A percentile compares a stretch with the other conserved stretches of the same genome.
These are phyloP conservation scores for Rubus idaeus DNA, from an alignment of 306 rosid species.

Conservation along the genomic window DNA sequence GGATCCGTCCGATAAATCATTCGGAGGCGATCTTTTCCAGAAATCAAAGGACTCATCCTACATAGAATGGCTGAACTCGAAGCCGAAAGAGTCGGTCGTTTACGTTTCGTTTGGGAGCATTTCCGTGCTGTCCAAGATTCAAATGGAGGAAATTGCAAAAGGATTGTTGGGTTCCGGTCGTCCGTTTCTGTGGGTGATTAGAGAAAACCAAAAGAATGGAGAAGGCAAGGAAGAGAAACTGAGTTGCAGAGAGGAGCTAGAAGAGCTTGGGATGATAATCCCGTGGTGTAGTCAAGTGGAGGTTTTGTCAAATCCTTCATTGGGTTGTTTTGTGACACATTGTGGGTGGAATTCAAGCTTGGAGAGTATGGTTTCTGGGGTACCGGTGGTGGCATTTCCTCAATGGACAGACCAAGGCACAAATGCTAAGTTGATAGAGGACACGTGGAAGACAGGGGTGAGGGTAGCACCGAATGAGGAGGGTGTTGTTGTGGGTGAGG, in stretches of 20 bases:
- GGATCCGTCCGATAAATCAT: constrained; percentile 7
- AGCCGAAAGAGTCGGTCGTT: constrained; percentile 16
- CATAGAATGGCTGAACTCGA: constrained; percentile 29
- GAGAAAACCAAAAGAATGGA: background rate
- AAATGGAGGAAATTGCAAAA: constrained; percentile 30
- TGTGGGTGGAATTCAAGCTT: constrained; percentile 43
- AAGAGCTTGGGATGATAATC: constrained; percentile 30
- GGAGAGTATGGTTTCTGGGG: constrained; percentile 34
- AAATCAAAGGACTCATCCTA: constrained; percentile 8
- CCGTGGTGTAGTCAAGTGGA: constrained; percentile 36
- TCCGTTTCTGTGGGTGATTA: constrained; percentile 36
- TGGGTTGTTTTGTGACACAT: constrained; percentile 38
- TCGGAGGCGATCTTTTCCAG: constrained; percentile 13
- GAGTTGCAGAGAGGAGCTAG: constrained; percentile 22
- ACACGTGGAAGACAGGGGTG: constrained; percentile 32
- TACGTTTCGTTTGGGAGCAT: constrained; percentile 41
- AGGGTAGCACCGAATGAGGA: constrained; percentile 21
- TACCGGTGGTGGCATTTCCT: constrained; percentile 33
- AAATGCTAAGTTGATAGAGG: constrained; percentile 38
- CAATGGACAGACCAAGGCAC: constrained; percentile 32
- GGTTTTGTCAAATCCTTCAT: constrained; percentile 23
- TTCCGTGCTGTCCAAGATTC: background rate
- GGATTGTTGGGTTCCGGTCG: constrained; percentile 20
- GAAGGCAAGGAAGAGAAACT: background rate
- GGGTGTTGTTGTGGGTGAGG: constrained; percentile 25